Conservation (phyloP, 805 yeast genomes). For the Candida boidinii region DNA sequence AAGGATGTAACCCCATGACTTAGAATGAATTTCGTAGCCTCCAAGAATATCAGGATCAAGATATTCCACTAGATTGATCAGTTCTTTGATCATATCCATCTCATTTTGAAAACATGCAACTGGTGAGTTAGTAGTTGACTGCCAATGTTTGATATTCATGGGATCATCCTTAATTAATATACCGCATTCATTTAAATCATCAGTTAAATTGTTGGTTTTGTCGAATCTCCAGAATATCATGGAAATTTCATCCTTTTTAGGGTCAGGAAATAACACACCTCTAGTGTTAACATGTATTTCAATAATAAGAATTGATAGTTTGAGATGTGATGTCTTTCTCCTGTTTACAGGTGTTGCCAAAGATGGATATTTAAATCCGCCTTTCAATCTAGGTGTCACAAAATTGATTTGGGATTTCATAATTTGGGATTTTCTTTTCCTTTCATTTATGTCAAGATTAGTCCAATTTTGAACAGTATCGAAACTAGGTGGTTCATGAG, state of each 20-base stretch:
- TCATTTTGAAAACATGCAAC: slow-evolving; percentile 45
- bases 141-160: neutral
- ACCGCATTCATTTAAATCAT: slow-evolving; percentile 30
- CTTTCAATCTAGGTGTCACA: slow-evolving; percentile 30
- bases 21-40: slow-evolving; percentile 74
- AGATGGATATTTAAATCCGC: slow-evolving; percentile 31
- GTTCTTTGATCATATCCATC: slow-evolving; percentile 42
- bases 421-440: slow-evolving; percentile 10
- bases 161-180: slow-evolving; percentile 15
- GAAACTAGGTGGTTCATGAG: slow-evolving; percentile 38
- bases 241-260: slow-evolving; percentile 46
- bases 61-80: slow-evolving; percentile 45
- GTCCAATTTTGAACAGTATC: slow-evolving; percentile 28
- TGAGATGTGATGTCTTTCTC: slow-evolving; percentile 29
- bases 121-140: slow-evolving; percentile 16
- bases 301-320: slow-evolving; percentile 48
- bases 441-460: slow-evolving; percentile 9
- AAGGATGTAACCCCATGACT: slow-evolving; percentile 86
- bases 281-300: slow-evolving; percentile 62
- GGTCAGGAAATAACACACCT: slow-evolving; percentile 52
- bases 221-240: slow-evolving; percentile 61
- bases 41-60: slow-evolving; percentile 84
- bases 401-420: slow-evolving; percentile 44
- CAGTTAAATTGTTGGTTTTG: slow-evolving; percentile 28
- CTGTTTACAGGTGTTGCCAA: slow-evolving; percentile 19